These are phyloP conservation scores for Gossypium thurberi DNA, from an alignment of 345 rosid species.

Conservation along the genomic window DNA sequence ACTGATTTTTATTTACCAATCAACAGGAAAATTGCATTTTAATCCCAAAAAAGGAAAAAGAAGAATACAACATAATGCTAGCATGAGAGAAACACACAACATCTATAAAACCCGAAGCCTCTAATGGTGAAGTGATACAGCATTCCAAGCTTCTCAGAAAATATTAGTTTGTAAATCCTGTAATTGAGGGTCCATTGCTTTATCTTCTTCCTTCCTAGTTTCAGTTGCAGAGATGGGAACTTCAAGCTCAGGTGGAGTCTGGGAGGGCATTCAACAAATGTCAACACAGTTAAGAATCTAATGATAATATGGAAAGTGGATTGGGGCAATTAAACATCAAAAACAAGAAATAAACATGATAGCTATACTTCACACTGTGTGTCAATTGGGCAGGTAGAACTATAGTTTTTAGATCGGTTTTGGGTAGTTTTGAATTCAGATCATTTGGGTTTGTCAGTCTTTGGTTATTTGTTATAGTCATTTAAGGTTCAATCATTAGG, in stretches of 20 bases:
- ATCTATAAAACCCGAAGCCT: background rate
- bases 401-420: too few species aligned
- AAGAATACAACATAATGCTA: background rate
- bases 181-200: conserved; percentile 47
- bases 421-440: too few species aligned
- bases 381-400: too few species aligned
- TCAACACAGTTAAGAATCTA: background rate
- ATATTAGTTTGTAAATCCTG: conserved; percentile 68
- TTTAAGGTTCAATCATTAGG: too few species aligned
- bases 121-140: background rate
- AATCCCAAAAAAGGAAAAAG: background rate
- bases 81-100: background rate
- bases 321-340: too few species aligned
- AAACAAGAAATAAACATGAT: too few species aligned
- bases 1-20: background rate
- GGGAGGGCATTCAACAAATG: conserved; percentile 3
- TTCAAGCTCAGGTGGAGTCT: conserved; percentile 80
- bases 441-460: too few species aligned
- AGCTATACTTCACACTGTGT: too few species aligned
- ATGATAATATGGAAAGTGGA: background rate
- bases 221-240: conserved; percentile 40
- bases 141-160: conserved; percentile 38
- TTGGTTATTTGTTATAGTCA: too few species aligned
- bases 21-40: background rate
- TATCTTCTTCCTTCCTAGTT: conserved; percentile 42